Conservation (phyloP, 2,329 filamentous ascomycete genomes). For the Arthrobotrys entomopaga region DNA sequence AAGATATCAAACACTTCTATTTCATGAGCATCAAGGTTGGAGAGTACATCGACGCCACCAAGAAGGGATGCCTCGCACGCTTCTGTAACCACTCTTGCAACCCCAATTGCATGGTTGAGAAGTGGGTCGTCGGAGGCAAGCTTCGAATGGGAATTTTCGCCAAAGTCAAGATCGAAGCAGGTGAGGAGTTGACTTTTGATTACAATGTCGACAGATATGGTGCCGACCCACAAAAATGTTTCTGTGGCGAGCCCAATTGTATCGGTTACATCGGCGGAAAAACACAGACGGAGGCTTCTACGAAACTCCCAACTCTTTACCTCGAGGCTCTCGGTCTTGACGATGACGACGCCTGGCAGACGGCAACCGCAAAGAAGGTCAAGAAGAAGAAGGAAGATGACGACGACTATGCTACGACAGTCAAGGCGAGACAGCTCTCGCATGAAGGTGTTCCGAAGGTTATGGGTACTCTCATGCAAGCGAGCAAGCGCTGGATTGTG, state of each 20-base stretch:
- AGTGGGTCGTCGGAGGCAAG: conserved; percentile 98
- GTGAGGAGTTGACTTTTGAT: conserved; percentile 97
- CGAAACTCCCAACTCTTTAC: conserved; percentile 83
- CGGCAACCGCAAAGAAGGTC: conserved; percentile 85
- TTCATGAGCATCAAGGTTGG: conserved; percentile 98
- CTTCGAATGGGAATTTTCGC: conserved; percentile 99
- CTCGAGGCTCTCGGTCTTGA: conserved; percentile 97
- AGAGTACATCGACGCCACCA: conserved; percentile 97
- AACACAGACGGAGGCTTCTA: conserved; percentile 92
- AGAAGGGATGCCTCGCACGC: conserved; percentile 91
- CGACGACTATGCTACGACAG: conserved; percentile 86
- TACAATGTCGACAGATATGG: conserved; percentile 99
- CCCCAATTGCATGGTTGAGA: conserved; percentile 98
- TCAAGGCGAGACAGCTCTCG: conserved; percentile 80
- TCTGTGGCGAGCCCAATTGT: conserved; percentile 93
- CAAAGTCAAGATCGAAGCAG: conserved; percentile 81
- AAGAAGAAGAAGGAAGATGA: conserved; percentile 97
- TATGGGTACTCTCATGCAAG: conserved; percentile 96
- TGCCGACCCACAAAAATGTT: conserved; percentile 94
- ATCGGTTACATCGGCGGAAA: conserved; percentile 97
- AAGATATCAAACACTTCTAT: conserved; percentile 99
- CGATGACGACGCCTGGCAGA: conserved; percentile 91
- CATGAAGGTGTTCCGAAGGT: conserved; percentile 87
- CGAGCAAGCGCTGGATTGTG: conserved; percentile 99
- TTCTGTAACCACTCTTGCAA: conserved; percentile 99